Evolutionary conservation across 2,329 filamentous ascomycete species (phyloP).

Genomic region (Chrysosporium queenslandicum): DNA sequence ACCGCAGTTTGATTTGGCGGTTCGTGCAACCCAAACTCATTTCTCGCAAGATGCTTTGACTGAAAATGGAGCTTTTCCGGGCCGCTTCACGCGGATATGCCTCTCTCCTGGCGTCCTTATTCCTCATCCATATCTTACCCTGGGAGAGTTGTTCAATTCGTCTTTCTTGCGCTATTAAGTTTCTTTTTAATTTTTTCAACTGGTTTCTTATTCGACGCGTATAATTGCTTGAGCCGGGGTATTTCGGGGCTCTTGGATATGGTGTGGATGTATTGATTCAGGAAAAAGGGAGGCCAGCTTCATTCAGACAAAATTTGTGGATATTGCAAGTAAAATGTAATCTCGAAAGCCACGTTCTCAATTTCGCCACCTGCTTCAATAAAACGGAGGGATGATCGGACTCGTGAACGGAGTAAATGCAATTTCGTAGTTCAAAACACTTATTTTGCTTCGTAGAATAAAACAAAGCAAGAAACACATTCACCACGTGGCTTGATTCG

Average conservation of each 20-base stretch:
- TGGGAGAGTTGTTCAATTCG: not conserved
- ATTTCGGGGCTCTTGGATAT: constrained; percentile 10
- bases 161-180: not conserved
- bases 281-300: constrained; percentile 6
- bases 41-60: not conserved
- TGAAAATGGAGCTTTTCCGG: not conserved
- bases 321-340: constrained; percentile 3
- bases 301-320: not conserved
- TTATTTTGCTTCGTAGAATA: constrained; percentile 8
- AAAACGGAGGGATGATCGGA: not conserved
- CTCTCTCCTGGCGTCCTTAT: not conserved
- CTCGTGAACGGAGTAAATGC: constrained; percentile 7
- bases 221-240: constrained; percentile 3
- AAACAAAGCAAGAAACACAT: constrained; percentile 9
- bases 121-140: not conserved
- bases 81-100: not conserved
- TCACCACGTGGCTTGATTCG: constrained; percentile 18
- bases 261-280: constrained; percentile 5
- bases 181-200: not conserved
- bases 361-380: constrained; percentile 1
- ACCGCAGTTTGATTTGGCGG: not conserved
- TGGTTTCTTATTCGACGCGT: not conserved
- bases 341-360: not conserved
- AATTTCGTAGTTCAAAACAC: constrained; percentile 9
- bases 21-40: constrained; percentile 2